Percentiles rank a stretch among this genome's conserved stretches.
Evolutionary conservation across 2,329 filamentous ascomycete genomes (phyloP).

Genomic region (Epicoccum sorghinum): DNA sequence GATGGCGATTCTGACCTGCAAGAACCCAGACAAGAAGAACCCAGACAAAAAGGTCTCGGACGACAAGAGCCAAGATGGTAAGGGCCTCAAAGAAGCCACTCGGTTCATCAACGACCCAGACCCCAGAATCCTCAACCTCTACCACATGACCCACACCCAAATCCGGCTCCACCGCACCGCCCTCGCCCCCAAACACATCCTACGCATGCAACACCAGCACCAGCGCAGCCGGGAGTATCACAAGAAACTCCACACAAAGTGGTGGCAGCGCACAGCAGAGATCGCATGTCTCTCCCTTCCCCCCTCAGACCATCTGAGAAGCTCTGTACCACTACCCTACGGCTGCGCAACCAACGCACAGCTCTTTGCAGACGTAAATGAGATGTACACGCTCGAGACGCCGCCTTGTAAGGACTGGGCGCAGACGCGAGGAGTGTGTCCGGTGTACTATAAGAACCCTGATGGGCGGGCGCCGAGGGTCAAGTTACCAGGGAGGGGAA

Average conservation of each 20-base stretch:
- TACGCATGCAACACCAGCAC: no score
- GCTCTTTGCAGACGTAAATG: neutral
- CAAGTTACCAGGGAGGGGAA: no score
- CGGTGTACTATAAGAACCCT: no score
- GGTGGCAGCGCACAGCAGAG: no score
- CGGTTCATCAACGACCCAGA: neutral
- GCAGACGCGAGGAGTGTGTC: no score
- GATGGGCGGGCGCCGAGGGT: neutral
- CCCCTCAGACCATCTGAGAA: neutral
- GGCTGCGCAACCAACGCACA: neutral
- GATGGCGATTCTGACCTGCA: neutral
- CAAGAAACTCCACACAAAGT: no score
- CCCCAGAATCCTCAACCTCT: neutral
- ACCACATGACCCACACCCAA: neutral
- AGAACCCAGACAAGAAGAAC: neutral
- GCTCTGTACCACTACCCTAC: neutral
- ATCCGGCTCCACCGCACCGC: neutral
- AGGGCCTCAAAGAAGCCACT: neutral
- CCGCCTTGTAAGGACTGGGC: neutral
- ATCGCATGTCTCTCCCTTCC: neutral
- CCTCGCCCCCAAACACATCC: no score
- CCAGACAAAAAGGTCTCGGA: no score
- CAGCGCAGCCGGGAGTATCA: no score
- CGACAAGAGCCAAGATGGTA: no score
- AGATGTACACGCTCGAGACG: neutral